Conservation (phyloP, 371 early-diverging fungal species). For the Homolaphlyctis polyrhiza region DNA sequence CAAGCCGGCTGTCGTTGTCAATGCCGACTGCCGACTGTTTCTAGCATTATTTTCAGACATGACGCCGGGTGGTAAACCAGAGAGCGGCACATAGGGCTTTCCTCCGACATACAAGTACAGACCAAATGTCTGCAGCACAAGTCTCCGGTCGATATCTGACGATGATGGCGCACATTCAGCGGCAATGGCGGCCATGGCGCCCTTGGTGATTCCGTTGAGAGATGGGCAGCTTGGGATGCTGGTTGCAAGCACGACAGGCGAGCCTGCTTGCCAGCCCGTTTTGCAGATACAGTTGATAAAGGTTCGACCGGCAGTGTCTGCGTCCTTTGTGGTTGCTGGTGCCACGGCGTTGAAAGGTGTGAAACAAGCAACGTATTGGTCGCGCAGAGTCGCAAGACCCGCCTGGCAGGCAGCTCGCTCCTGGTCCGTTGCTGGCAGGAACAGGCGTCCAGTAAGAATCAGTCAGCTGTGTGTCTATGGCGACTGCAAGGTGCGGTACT, state of each 20-base stretch:
- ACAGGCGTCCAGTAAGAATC: too few relatives aligned
- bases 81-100: not conserved
- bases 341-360: not conserved
- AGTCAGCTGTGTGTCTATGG: too few relatives aligned
- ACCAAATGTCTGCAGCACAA: not conserved
- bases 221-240: not conserved
- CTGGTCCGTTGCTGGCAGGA: too few relatives aligned
- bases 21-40: not conserved
- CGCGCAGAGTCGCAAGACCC: not conserved
- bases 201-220: not conserved
- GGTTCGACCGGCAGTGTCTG: not conserved
- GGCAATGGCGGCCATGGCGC: constrained; percentile 3
- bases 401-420: not conserved
- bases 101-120: not conserved
- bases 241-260: not conserved
- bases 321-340: not conserved
- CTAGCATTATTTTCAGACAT: not conserved
- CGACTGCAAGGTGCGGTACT: too few relatives aligned
- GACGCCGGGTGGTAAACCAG: constrained; percentile 1
- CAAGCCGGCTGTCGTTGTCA: not conserved
- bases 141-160: not conserved
- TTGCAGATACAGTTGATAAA: not conserved
- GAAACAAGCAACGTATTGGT: not conserved
- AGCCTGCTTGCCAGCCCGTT: not conserved
- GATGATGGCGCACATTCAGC: not conserved